phyloP scores from a whole-genome alignment of 345 rosid genomes.

The Arabis hirsuta region DNA sequence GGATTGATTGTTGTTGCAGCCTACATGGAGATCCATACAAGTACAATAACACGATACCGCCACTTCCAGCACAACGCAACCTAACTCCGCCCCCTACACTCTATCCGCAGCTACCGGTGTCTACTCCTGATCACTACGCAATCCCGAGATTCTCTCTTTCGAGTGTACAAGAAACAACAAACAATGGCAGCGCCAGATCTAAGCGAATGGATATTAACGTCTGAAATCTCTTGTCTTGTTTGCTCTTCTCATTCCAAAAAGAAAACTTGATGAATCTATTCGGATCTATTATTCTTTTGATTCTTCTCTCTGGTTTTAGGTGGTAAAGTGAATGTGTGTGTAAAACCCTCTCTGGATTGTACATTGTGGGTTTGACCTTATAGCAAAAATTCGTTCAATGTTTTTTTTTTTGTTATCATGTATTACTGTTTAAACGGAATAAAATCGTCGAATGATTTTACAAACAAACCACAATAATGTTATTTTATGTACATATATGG shows the following conservation, averaged over 20 bases:
- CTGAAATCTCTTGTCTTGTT: constrained; percentile 30
- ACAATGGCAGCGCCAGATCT: constrained; percentile 59
- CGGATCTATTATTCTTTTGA: constrained; percentile 33
- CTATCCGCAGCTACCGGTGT: constrained; percentile 92
- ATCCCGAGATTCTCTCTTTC: constrained; percentile 71
- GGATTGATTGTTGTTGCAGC: constrained; percentile 50
- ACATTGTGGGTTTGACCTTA: too few species aligned
- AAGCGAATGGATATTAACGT: constrained; percentile 90
- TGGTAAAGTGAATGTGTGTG: constrained; percentile 40
- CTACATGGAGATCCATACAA: constrained; percentile 63
- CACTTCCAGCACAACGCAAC: constrained; percentile 92
- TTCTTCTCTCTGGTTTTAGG: constrained; percentile 15
- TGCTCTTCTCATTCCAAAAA: constrained; percentile 1
- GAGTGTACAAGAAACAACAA: constrained; percentile 59
- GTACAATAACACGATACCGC: constrained; percentile 75
- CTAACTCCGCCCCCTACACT: constrained; percentile 96
- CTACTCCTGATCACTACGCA: constrained; percentile 63
- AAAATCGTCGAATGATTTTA: too few species aligned
- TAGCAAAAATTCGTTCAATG: too few species aligned
- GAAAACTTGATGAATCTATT: constrained; percentile 25
- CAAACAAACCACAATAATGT: too few species aligned
- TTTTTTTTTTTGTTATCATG: too few species aligned
- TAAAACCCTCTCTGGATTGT: constrained; percentile 31
- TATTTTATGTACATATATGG: too few species aligned
- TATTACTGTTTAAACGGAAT: too few species aligned